Base-by-base conservation (phyloP, 371 early-diverging fungal genomes). In the Mortierella sp. region DNA sequence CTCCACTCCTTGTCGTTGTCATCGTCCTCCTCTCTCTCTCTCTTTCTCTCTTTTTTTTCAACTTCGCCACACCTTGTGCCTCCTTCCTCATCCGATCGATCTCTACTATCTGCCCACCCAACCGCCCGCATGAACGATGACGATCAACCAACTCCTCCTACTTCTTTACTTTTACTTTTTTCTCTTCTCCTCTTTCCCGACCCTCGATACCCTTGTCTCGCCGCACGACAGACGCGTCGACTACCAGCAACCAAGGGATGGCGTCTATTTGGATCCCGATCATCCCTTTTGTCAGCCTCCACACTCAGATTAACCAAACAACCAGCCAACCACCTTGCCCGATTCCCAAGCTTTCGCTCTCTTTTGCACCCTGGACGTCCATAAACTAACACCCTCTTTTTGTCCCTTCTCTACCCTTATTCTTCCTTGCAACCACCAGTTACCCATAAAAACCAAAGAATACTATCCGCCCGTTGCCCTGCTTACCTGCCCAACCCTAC, bases 281-380 rank as follows among this genome's bases (percentile, higher is more conserved):
- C 43, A 55, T 56, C 27, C 6, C 38, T 41, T 41, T 35, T 21
- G 8, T 38, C 11, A 14, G 29, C 63, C 63, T 35, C 8, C 38
- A 32, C 35, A 32, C 38, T 63, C 16, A 29, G 60, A 41, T 55
- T 24, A n/a, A 55, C 55, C 60, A 63, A 63, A 35, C 63, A 63
- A 63, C 4, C 35, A 63, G 32, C 63, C 58, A 63, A 35, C 56
- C 18, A 68, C 21, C 18, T 41, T 41, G 16, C 56, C n/a, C 11
- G 10, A n/a, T 38, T 41, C 18, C 41, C 10, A 35, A 32, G 18
- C 8, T 32, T 35, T 7, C 12, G 7, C 18, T 38, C 5, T 43
- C 24, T 55, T 43, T 56, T 56, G 71, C 71, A 70, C 41, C 68
- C 68, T 68, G 38, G 21, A 68, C 43, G n/a, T 68, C 41, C 68